A percentile compares a stretch with the other conserved stretches of the same genome.
These are phyloP conservation scores for Botrytis galanthina DNA, from an alignment of 2,329 filamentous ascomycete genomes.

Conservation along the genomic window DNA sequence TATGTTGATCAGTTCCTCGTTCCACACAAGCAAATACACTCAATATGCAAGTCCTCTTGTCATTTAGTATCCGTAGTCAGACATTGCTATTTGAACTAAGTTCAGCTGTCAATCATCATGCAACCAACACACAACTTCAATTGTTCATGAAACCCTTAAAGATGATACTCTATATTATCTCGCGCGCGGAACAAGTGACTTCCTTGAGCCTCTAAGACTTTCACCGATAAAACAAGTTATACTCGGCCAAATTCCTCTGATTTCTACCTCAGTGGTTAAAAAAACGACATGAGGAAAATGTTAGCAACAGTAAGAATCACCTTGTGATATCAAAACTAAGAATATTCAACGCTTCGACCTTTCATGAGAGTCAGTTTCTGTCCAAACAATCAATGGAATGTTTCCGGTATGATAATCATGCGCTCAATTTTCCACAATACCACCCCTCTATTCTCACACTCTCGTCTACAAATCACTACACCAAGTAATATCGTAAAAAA, in stretches of 20 bases:
- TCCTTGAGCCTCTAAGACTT: not conserved
- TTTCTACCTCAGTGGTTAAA: not conserved
- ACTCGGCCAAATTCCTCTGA: not conserved
- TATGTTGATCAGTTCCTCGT: not conserved
- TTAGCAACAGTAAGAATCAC: not conserved
- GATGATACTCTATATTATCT: accelerated
- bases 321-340: not conserved
- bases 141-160: not conserved
- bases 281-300: not conserved
- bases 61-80: not conserved
- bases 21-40: not conserved
- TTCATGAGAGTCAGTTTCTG: accelerated
- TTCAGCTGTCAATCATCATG: not conserved
- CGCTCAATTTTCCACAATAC: not conserved
- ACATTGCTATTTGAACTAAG: not conserved
- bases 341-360: accelerated
- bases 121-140: not conserved
- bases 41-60: not conserved
- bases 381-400: not conserved
- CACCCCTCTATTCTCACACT: not conserved
- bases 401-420: not conserved
- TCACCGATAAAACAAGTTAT: accelerated
- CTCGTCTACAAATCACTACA: not conserved
- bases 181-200: not conserved
- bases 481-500: accelerated